A percentile compares a stretch with the other conserved stretches of the same genome.
These are phyloP conservation scores for Nectriaceae sp. DNA, from an alignment of 2,329 filamentous ascomycete genomes.

Conservation along the genomic window DNA sequence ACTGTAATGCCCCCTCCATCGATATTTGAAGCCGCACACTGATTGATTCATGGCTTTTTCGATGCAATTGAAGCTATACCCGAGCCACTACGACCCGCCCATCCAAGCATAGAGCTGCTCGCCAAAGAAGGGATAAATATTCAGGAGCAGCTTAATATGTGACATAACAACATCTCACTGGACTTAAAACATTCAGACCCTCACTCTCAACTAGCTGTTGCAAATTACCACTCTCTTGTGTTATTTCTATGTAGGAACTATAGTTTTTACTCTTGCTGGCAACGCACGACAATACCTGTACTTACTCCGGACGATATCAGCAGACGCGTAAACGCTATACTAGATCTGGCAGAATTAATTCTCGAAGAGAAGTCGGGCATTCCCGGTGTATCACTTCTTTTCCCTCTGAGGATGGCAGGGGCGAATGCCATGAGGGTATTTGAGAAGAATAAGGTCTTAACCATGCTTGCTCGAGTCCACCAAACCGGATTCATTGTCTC, in stretches of 20 bases:
- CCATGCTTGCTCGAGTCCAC: constrained; percentile 13
- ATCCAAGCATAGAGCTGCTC: constrained; percentile 6
- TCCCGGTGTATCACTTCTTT: constrained; percentile 21
- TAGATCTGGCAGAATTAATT: not conserved
- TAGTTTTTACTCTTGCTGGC: constrained; percentile 24
- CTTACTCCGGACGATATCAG: constrained; percentile 4
- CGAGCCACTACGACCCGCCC: not conserved
- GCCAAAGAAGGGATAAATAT: constrained; percentile 11
- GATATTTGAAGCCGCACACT: fast-evolving
- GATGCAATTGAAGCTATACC: constrained; percentile 14
- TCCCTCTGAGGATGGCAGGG: constrained; percentile 27
- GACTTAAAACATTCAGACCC: not conserved
- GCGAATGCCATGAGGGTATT: not conserved
- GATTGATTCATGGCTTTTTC: constrained; percentile 16
- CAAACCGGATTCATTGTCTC: constrained; percentile 26
- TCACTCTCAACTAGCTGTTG: constrained; percentile 8
- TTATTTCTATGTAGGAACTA: constrained; percentile 27
- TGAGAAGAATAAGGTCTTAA: not conserved
- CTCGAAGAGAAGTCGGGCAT: constrained; percentile 12
- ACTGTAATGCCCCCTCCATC: not conserved
- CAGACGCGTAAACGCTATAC: constrained; percentile 4
- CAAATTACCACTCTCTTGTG: constrained; percentile 16
- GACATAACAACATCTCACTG: not conserved
- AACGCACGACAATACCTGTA: constrained; percentile 3
- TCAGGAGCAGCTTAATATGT: constrained; percentile 4